Conservation (phyloP, 108 stramenopile species). For the Skeletonema potamos region DNA sequence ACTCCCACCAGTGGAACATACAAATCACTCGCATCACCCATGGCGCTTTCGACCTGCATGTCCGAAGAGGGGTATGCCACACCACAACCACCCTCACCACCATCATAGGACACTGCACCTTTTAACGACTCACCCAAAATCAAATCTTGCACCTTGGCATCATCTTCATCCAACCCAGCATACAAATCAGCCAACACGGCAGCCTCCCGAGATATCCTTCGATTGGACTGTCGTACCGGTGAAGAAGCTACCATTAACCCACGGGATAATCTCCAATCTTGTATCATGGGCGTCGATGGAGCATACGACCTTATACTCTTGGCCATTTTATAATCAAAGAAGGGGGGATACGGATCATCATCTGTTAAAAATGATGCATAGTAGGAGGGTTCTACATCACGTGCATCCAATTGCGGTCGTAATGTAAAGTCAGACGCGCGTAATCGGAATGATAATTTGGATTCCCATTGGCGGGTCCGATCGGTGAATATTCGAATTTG, state of each 20-base stretch:
- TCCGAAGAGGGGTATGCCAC: conserved; percentile 18
- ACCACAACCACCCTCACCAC: conserved; percentile 5
- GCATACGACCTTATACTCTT: conserved; percentile 43
- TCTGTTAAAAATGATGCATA: conserved; percentile 41
- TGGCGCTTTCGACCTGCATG: background rate
- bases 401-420: conserved; percentile 51
- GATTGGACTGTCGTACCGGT: conserved; percentile 2
- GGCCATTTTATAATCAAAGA: conserved; percentile 35
- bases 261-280: conserved; percentile 38
- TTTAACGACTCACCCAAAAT: conserved; percentile 19
- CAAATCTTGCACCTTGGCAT: conserved; percentile 43
- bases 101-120: conserved; percentile 1
- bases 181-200: conserved; percentile 49
- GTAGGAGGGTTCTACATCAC: conserved; percentile 57
- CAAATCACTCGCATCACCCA: conserved; percentile 33
- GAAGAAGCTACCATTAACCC: background rate
- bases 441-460: conserved; percentile 56
- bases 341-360: conserved; percentile 33
- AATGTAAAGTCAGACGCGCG: conserved; percentile 35
- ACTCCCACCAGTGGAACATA: conserved; percentile 71
- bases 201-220: conserved; percentile 24
- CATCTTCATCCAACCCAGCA: conserved; percentile 41
- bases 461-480: conserved; percentile 79
- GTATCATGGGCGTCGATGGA: conserved; percentile 63
- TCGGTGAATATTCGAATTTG: conserved; percentile 58